Percentiles rank a stretch among this genome's conserved stretches.
phyloP scores from a whole-genome alignment of 164 flowering plant species.

The Umbilicus rupestris region DNA sequence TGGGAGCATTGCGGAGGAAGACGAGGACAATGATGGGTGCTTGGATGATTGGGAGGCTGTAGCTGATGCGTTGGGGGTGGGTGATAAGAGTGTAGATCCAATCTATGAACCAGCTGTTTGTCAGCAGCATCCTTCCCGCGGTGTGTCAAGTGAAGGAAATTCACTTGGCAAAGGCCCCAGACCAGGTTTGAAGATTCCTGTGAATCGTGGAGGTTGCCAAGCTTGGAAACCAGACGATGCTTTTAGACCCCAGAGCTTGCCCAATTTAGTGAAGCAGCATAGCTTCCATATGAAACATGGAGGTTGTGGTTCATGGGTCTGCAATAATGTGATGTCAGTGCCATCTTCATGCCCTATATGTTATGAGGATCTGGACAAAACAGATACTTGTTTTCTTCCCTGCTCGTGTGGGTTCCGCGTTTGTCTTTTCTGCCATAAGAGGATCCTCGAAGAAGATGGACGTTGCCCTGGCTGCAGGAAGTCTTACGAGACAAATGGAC shows the following conservation, averaged over 20 bases:
- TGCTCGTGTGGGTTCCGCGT: slow-evolving; percentile 84
- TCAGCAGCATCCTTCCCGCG: slow-evolving; percentile 10
- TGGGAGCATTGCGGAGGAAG: slow-evolving; percentile 45
- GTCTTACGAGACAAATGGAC: slow-evolving; percentile 30
- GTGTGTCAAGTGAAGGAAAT: slow-evolving; percentile 6
- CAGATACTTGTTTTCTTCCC: slow-evolving; percentile 79
- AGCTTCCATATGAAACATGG: slow-evolving; percentile 42
- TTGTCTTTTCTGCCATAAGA: slow-evolving; percentile 92
- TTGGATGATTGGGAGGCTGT: slow-evolving; percentile 58
- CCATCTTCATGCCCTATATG: slow-evolving; percentile 89
- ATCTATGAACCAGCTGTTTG: slow-evolving; percentile 16
- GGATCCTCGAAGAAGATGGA: slow-evolving; percentile 77
- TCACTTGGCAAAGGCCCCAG: slow-evolving; percentile 14
- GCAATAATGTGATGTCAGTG: slow-evolving; percentile 18
- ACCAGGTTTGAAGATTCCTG: slow-evolving; percentile 18
- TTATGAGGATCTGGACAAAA: slow-evolving; percentile 69
- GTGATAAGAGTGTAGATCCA: slow-evolving; percentile 29
- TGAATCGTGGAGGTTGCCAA: slow-evolving; percentile 18
- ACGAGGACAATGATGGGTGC: slow-evolving; percentile 42
- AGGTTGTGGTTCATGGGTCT: slow-evolving; percentile 33
- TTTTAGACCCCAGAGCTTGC: slow-evolving; percentile 69
- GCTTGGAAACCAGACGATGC: slow-evolving; percentile 93
- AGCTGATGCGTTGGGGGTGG: slow-evolving; percentile 64
- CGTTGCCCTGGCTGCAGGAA: slow-evolving; percentile 95
- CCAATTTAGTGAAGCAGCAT: slow-evolving; percentile 61